phyloP scores from a whole-genome alignment of 768 basidiomycete species.

The Mrakia blollopis region DNA sequence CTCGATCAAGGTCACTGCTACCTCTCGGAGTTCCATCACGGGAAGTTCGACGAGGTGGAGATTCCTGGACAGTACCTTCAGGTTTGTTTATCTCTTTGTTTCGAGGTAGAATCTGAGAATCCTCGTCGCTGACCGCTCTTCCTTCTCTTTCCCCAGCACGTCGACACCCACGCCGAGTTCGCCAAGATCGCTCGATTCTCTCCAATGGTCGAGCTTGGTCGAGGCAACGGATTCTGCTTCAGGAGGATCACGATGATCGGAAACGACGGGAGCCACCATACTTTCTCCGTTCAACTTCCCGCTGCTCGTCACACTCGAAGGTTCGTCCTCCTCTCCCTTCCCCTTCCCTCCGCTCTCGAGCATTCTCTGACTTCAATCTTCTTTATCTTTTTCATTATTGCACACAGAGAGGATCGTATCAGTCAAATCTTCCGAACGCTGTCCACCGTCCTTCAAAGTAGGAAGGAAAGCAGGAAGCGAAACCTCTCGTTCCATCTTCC shows the following conservation, averaged over 20 bases:
- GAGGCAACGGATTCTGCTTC: slow-evolving; percentile 79
- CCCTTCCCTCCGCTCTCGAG: not conserved
- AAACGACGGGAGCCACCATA: slow-evolving; percentile 77
- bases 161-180: slow-evolving; percentile 88
- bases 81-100: slow-evolving; percentile 48
- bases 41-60: slow-evolving; percentile 95
- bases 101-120: too few species aligned
- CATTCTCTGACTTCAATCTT: not conserved
- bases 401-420: slow-evolving; percentile 31
- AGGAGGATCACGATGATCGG: slow-evolving; percentile 87
- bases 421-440: slow-evolving; percentile 33
- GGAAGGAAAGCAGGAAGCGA: slow-evolving; percentile 88
- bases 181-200: slow-evolving; percentile 84
- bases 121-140: not conserved
- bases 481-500: slow-evolving; percentile 90
- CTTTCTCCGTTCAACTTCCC: slow-evolving; percentile 87
- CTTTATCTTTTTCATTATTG: not conserved
- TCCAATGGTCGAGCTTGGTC: slow-evolving; percentile 82
- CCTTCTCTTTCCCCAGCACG: slow-evolving; percentile 58
- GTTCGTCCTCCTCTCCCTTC: not conserved
- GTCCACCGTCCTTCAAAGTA: slow-evolving; percentile 59
- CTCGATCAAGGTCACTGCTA: slow-evolving; percentile 85
- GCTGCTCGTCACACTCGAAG: slow-evolving; percentile 77
- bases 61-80: slow-evolving; percentile 98
- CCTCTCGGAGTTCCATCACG: slow-evolving; percentile 94